Base-by-base conservation (phyloP, 2,329 filamentous ascomycete species). In the Fulvia fulva region DNA sequence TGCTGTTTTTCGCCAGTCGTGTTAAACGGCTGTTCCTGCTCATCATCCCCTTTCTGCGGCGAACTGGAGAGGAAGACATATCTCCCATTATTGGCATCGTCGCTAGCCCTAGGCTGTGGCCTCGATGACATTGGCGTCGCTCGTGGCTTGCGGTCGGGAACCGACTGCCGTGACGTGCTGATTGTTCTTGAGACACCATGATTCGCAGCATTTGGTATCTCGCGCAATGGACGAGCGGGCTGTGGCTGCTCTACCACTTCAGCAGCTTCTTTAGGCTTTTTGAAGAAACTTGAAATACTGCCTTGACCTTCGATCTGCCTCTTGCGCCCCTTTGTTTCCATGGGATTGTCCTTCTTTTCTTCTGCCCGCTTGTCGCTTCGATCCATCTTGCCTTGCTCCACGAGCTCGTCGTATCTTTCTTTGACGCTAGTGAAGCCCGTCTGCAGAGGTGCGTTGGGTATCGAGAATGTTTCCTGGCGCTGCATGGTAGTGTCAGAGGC, bases 241-340 rank as follows among this genome's bases (percentile, higher is more conserved):
- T 37, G 16, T 32, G 28, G n/a, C 52, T 34, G 19, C 28, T 56
- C 49, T 23, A 45, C 19, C 49, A 47, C 26, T 30, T 53, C 16
- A 47, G 37, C 19, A 8, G 49, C 19, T 21, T 50, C 34, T 47
- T 51, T 53, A n/a, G 50, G 23, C 41, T 55, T 67, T 62, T 71
- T 71, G 63, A 84, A 84, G 70, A 83, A 84, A 57, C 70, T 78
- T 3, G 78, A 77, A 47, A 85, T 81, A 51, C 71, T 79, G 25
- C 78, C 79, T 67, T 84, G 81, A 1, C 76, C 78, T 60, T 76
- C 73, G 22, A 69, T 72, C 66, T 73, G 75, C 53, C 73, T 74
- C 68, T 74, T 71, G 63, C 64, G 71, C 56, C 60, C 67, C 59
- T 69, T 75, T 19, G 50, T 41, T 26, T 61, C 61, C 43, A 61